Percentiles rank a stretch among this genome's conserved stretches.
phyloP scores from a whole-genome alignment of 208 protist genomes.

The Crithidia acanthocephali region DNA sequence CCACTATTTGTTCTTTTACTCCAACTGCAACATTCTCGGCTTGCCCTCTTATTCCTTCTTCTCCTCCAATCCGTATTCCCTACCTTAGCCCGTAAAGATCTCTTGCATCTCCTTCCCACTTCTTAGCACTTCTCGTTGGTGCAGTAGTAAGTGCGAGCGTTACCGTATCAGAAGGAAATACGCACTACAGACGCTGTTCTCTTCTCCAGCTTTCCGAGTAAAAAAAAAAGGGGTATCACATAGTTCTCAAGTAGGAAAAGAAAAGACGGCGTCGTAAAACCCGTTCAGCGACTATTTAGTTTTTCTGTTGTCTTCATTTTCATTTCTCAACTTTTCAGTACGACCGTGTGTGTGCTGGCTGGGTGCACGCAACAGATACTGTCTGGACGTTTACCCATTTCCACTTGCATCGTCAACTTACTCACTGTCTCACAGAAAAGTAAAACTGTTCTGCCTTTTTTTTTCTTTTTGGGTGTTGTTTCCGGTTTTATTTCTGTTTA shows the following conservation, averaged over 20 bases:
- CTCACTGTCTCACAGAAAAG: too few relatives aligned
- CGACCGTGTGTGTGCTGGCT: too few relatives aligned
- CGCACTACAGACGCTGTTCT: not conserved
- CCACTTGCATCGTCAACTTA: too few relatives aligned
- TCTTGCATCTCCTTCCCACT: not conserved
- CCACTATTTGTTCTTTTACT: not conserved
- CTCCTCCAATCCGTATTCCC: not conserved
- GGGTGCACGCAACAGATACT: too few relatives aligned
- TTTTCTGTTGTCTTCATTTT: not conserved
- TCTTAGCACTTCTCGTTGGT: not conserved
- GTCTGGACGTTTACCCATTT: not conserved
- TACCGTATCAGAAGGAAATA: not conserved
- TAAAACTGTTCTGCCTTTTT: too few relatives aligned
- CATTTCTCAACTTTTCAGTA: too few relatives aligned
- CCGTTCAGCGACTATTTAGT: not conserved
- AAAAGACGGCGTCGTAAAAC: too few relatives aligned
- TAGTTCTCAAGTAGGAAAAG: too few relatives aligned
- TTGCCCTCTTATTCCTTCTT: not conserved
- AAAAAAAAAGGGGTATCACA: too few relatives aligned
- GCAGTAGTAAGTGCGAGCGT: not conserved
- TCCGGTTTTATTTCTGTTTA: too few relatives aligned
- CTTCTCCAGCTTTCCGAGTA: not conserved
- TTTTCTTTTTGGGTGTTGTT: too few relatives aligned
- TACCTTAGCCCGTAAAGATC: not conserved
- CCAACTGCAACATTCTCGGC: slow-evolving; percentile 5